phyloP scores from a whole-genome alignment of 208 protist species.

The Leishmania aethiopica region DNA sequence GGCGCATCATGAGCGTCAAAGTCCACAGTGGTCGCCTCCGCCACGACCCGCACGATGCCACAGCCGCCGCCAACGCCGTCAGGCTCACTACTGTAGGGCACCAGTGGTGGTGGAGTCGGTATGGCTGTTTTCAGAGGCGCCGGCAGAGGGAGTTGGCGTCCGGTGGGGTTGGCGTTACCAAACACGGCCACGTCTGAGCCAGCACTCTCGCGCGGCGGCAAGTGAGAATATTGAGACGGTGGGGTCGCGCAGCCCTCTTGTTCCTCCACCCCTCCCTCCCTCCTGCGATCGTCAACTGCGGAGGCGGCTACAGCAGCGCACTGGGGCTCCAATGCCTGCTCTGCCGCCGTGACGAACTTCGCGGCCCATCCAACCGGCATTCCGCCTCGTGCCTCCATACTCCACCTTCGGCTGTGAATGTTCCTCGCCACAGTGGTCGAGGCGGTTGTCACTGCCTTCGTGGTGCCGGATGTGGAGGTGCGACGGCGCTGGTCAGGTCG shows the following conservation, averaged over 20 bases:
- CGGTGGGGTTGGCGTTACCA: background rate
- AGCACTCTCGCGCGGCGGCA: background rate
- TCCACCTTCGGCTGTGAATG: conserved; percentile 24
- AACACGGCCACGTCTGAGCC: background rate
- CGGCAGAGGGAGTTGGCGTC: background rate
- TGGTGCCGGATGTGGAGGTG: conserved; percentile 7
- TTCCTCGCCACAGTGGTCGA: conserved; percentile 17
- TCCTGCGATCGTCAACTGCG: background rate
- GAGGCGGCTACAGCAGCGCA: background rate
- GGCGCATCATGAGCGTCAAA: conserved; percentile 1
- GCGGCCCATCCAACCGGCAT: conserved; percentile 22
- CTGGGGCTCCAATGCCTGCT: conserved; percentile 2
- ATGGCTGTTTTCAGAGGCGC: background rate
- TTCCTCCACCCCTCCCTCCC: background rate
- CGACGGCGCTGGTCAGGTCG: background rate
- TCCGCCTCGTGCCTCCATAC: conserved; percentile 16
- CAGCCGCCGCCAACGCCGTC: background rate
- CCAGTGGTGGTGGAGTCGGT: background rate
- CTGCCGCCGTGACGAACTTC: conserved; percentile 24
- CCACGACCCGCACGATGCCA: background rate
- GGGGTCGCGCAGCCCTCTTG: background rate
- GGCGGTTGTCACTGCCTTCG: conserved; percentile 8
- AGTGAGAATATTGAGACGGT: background rate
- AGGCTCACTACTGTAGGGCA: background rate
- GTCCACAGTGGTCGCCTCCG: background rate